phyloP scores from a whole-genome alignment of 2,329 filamentous ascomycete genomes.

The Phyllosticta ampelicida region DNA sequence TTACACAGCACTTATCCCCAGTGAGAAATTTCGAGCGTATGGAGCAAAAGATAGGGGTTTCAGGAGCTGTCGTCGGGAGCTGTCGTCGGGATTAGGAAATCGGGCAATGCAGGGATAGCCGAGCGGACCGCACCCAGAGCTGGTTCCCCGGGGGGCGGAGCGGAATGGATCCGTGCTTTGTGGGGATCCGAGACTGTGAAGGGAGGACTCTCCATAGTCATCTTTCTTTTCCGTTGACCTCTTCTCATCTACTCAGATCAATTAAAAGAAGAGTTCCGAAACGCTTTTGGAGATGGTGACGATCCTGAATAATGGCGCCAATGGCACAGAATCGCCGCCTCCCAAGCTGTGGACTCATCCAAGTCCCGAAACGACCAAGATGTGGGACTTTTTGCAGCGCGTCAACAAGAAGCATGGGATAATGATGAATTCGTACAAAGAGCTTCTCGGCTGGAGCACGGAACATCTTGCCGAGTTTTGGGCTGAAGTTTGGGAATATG shows the following conservation, averaged over 20 bases:
- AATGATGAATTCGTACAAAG: slow-evolving; percentile 54
- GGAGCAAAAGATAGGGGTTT: background rate
- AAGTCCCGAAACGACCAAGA: slow-evolving; percentile 54
- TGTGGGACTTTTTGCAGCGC: slow-evolving; percentile 59
- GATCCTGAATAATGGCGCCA: background rate
- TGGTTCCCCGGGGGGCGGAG: background rate
- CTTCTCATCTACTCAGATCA: background rate
- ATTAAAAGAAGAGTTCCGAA: background rate
- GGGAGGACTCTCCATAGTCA: background rate
- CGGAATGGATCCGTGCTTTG: background rate
- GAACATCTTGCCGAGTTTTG: slow-evolving; percentile 67
- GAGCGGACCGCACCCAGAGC: background rate
- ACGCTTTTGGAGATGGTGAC: background rate
- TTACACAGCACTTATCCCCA: no score
- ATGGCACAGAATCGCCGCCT: background rate
- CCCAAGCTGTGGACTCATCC: slow-evolving; percentile 56
- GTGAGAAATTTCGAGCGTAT: background rate
- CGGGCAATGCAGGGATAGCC: background rate
- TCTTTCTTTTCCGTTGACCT: background rate
- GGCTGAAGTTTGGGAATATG: slow-evolving; percentile 76
- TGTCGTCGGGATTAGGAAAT: background rate
- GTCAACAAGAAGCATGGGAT: slow-evolving; percentile 59
- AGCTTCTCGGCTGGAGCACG: slow-evolving; percentile 79
- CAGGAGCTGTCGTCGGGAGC: background rate
- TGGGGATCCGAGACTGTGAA: background rate